phyloP scores from a whole-genome alignment of 192 early-diverging fungal genomes.

The Cladochytrium replicatum region DNA sequence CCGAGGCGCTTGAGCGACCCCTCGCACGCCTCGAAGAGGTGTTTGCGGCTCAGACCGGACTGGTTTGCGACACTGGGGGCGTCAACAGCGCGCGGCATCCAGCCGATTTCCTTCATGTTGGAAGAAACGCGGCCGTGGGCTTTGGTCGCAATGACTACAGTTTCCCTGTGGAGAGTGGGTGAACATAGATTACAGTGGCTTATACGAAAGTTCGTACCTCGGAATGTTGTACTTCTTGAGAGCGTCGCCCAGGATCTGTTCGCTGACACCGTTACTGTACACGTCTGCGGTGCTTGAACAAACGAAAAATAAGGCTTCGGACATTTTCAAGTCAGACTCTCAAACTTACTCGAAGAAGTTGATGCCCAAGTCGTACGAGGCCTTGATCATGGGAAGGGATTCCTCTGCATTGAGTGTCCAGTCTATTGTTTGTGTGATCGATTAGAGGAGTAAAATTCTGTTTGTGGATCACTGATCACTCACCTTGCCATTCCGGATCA shows the following conservation, averaged over 20 bases:
- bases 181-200: too few species aligned
- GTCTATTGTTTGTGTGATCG: too few species aligned
- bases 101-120: too few species aligned
- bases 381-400: conserved; percentile 34
- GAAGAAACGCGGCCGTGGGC: too few species aligned
- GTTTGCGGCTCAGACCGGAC: conserved; percentile 22
- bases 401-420: conserved; percentile 20
- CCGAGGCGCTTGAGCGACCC: conserved; percentile 41
- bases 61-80: too few species aligned
- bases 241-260: conserved; percentile 46
- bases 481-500: conserved; percentile 19
- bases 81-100: too few species aligned
- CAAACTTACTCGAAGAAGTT: conserved; percentile 37
- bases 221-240: conserved; percentile 37
- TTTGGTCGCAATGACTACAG: conserved; percentile 53
- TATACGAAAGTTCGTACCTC: conserved; percentile 37
- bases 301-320: conserved; percentile 15
- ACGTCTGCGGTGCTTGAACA: conserved; percentile 42
- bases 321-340: too few species aligned
- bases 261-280: conserved; percentile 44
- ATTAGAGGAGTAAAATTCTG: too few species aligned
- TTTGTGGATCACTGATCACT: conserved; percentile 7
- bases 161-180: too few species aligned
- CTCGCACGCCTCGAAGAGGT: conserved; percentile 39
- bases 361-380: conserved; percentile 33